These are phyloP conservation scores for Juncus effusus DNA, from an alignment of 176 grass and related monocot genomes.

Conservation along the genomic window DNA sequence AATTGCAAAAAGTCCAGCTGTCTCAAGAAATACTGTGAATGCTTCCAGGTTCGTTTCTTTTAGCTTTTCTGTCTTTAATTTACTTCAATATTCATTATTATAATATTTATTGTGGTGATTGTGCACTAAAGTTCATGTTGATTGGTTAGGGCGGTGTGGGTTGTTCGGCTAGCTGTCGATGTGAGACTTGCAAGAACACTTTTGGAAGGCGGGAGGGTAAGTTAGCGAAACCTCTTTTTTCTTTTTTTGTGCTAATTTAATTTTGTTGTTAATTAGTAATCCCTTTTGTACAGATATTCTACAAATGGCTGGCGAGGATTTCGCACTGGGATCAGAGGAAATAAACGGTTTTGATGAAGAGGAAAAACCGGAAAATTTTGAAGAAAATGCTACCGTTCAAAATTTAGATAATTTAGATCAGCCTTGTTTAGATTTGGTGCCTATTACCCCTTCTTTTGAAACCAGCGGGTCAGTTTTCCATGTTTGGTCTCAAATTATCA, in stretches of 20 bases:
- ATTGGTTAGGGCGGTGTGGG: slow-evolving; percentile 78
- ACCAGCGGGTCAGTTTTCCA: slow-evolving; percentile 45
- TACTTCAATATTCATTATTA: slow-evolving; percentile 9
- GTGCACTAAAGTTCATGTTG: slow-evolving; percentile 19
- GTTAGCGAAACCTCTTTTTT: slow-evolving; percentile 25
- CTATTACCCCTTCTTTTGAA: slow-evolving; percentile 67
- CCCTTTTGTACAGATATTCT: slow-evolving; percentile 25
- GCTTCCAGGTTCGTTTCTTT: slow-evolving; percentile 69
- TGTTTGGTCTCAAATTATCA: no score
- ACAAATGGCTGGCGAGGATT: slow-evolving; percentile 49
- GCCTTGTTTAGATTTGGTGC: slow-evolving; percentile 45
- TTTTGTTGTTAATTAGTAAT: slow-evolving; percentile 26
- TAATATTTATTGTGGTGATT: slow-evolving; percentile 10
- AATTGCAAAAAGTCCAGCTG: slow-evolving; percentile 99
- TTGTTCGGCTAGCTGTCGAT: slow-evolving; percentile 90
- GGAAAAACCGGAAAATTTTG: slow-evolving; percentile 43
- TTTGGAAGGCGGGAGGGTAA: slow-evolving; percentile 94
- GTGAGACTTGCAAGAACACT: slow-evolving; percentile 91
- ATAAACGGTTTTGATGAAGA: slow-evolving; percentile 44
- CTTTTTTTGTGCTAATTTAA: slow-evolving; percentile 13
- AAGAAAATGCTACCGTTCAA: slow-evolving; percentile 53
- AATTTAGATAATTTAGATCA: slow-evolving; percentile 39
- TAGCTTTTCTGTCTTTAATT: slow-evolving; percentile 31
- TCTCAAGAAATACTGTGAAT: slow-evolving; percentile 99
- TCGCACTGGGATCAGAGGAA: slow-evolving; percentile 46